Evolutionary conservation across 495 filamentous ascomycete genomes (phyloP).

Genomic region (Annulohypoxylon stygium): DNA sequence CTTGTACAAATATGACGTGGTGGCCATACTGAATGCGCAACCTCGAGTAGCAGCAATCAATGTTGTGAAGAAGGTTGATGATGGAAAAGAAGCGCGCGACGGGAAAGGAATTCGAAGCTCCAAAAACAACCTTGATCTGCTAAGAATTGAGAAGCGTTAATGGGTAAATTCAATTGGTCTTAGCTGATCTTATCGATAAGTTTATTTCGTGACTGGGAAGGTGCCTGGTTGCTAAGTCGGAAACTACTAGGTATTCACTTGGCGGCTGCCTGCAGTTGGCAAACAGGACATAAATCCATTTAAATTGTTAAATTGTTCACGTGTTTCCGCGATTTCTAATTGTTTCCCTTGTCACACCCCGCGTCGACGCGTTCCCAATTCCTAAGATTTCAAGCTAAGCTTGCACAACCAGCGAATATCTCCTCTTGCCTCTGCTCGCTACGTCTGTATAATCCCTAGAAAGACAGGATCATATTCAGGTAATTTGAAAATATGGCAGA

Average conservation of each 20-base stretch:
- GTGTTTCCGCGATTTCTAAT: slow-evolving; percentile 51
- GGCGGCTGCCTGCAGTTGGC: slow-evolving; percentile 3
- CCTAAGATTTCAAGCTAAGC: slow-evolving; percentile 15
- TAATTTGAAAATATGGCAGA: slow-evolving; percentile 48
- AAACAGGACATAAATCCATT: background rate
- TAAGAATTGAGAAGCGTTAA: background rate
- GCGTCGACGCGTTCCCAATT: slow-evolving; percentile 49
- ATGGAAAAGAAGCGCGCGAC: slow-evolving; percentile 30
- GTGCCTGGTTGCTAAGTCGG: background rate
- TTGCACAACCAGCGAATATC: background rate
- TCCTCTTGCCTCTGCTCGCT: background rate
- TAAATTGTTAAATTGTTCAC: slow-evolving; percentile 42
- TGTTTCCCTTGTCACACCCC: slow-evolving; percentile 47
- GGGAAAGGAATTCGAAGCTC: slow-evolving; percentile 32
- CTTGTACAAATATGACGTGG: slow-evolving; percentile 74
- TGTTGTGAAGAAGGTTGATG: slow-evolving; percentile 19
- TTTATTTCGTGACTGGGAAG: background rate
- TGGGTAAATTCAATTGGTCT: background rate
- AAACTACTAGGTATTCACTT: background rate
- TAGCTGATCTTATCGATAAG: slow-evolving; percentile 41
- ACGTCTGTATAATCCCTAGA: background rate
- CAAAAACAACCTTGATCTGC: slow-evolving; percentile 27
- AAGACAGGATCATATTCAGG: background rate
- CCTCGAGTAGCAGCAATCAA: slow-evolving; percentile 25
- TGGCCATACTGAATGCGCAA: slow-evolving; percentile 59